These are phyloP conservation scores for Hymenoscyphus fraxineus DNA, from an alignment of 2,329 filamentous ascomycete genomes.

Conservation along the genomic window DNA sequence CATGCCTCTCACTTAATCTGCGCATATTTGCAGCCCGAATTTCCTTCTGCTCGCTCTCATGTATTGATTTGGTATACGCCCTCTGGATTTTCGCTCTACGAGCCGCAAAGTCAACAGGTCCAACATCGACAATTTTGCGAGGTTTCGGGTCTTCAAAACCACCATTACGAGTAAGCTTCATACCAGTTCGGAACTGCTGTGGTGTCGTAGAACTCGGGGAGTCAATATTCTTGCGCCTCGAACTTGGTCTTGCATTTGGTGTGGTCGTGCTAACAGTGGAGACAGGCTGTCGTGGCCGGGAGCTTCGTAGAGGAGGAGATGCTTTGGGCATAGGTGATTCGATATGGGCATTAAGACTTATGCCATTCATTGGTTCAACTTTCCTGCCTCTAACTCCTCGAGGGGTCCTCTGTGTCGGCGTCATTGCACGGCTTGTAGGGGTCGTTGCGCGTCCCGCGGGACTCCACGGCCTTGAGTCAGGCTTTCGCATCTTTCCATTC, in stretches of 20 bases:
- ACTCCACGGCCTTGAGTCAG: constrained; percentile 29
- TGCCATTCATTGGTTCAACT: constrained; percentile 39
- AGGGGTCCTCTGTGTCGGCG: constrained; percentile 34
- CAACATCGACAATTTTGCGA: constrained; percentile 54
- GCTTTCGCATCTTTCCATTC: constrained; percentile 27
- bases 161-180: constrained; percentile 29
- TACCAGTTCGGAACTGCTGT: constrained; percentile 26
- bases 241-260: constrained; percentile 58
- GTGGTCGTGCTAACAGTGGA: constrained; percentile 67
- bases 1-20: constrained; percentile 27
- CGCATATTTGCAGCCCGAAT: constrained; percentile 42
- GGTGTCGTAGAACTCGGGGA: constrained; percentile 35
- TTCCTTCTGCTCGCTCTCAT: constrained; percentile 61
- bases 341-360: constrained; percentile 67
- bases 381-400: constrained; percentile 25
- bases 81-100: constrained; percentile 77
- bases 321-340: constrained; percentile 65
- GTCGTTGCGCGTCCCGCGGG: constrained; percentile 23
- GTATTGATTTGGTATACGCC: constrained; percentile 80
- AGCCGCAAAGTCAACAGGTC: constrained; percentile 80
- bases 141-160: constrained; percentile 35
- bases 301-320: constrained; percentile 77
- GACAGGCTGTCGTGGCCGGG: constrained; percentile 74
- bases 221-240: constrained; percentile 40
- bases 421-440: constrained; percentile 33